These are phyloP conservation scores for Pythium chondricola DNA, from an alignment of 352 stramenopile species.

Conservation along the genomic window DNA sequence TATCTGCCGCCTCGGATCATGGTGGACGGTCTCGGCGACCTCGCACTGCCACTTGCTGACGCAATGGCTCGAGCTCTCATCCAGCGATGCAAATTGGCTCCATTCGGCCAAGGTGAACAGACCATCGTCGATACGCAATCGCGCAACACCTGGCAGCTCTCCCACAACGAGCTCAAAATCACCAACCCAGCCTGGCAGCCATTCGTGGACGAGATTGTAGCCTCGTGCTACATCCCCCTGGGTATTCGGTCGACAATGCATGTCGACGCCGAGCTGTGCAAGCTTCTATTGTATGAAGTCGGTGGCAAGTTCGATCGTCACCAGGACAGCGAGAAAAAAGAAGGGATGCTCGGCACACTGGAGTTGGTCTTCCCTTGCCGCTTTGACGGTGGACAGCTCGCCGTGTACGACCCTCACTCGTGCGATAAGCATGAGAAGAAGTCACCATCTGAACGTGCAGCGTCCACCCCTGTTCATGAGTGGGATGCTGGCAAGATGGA, in stretches of 20 bases:
- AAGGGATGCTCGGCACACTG: slow-evolving; percentile 44
- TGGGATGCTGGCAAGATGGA: slow-evolving; percentile 4
- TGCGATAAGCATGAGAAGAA: background rate
- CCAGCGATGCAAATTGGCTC: slow-evolving; percentile 9
- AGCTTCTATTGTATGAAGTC: slow-evolving; percentile 41
- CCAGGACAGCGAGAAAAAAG: slow-evolving; percentile 43
- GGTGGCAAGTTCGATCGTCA: slow-evolving; percentile 36
- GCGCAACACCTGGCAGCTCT: slow-evolving; percentile 18
- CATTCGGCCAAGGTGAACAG: slow-evolving; percentile 12
- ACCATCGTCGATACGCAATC: slow-evolving; percentile 13
- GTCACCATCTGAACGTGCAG: background rate
- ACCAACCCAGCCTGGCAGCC: slow-evolving; percentile 9
- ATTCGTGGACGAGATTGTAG: slow-evolving; percentile 10
- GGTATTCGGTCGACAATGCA: slow-evolving; percentile 2
- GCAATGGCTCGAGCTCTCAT: slow-evolving; percentile 1
- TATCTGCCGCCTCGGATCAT: slow-evolving; percentile 4
- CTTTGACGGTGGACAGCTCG: slow-evolving; percentile 10
- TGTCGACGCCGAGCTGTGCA: slow-evolving; percentile 27
- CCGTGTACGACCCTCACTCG: slow-evolving; percentile 5
- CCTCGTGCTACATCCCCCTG: slow-evolving; percentile 2
- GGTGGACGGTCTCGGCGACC: slow-evolving; percentile 2
- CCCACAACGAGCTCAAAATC: slow-evolving; percentile 3
- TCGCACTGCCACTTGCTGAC: slow-evolving; percentile 4
- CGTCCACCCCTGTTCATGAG: background rate
- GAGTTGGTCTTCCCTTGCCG: slow-evolving; percentile 31